Percentiles rank a stretch among this genome's conserved stretches.
phyloP scores from a whole-genome alignment of 169 alveolate genomes.

The Plasmodium vinckei region DNA sequence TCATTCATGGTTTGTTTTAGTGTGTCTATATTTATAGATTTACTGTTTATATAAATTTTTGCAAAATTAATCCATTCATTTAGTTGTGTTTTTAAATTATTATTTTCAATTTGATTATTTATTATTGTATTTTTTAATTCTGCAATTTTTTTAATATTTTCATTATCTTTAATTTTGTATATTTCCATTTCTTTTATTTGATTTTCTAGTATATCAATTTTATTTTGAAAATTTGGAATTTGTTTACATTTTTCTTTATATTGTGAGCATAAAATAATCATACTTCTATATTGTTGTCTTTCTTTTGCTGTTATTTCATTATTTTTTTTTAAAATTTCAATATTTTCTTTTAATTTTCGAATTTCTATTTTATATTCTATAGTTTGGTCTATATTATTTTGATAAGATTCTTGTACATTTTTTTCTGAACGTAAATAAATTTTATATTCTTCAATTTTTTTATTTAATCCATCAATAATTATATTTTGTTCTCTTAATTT shows the following conservation, averaged over 20 bases:
- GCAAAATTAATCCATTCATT: conserved; percentile 52
- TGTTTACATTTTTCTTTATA: conserved; percentile 62
- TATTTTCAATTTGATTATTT: conserved; percentile 61
- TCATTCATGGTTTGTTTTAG: conserved; percentile 44
- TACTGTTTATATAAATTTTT: conserved; percentile 51
- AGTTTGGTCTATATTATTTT: conserved; percentile 24
- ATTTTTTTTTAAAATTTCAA: conserved; percentile 37
- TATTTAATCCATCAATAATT: conserved; percentile 18
- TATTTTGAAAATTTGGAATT: conserved; percentile 34
- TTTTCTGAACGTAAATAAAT: conserved; percentile 28
- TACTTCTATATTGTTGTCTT: conserved; percentile 73
- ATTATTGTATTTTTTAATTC: conserved; percentile 38
- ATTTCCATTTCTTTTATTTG: conserved; percentile 63
- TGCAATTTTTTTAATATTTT: conserved; percentile 12
- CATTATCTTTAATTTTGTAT: conserved; percentile 31
- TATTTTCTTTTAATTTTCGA: conserved; percentile 43
- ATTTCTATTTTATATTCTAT: conserved; percentile 47
- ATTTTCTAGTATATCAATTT: conserved; percentile 50
- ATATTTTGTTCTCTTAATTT: conserved; percentile 32
- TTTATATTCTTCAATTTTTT: conserved; percentile 38
- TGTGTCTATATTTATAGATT: conserved; percentile 34
- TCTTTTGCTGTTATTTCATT: conserved; percentile 70
- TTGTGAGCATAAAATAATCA: conserved; percentile 68
- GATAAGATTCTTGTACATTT: conserved; percentile 1
- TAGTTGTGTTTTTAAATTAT: conserved; percentile 34